Percentiles rank a stretch among this genome's conserved stretches.
Conservation (phyloP, 495 filamentous ascomycete species). For the Aspergillus sclerotiicarbonarius region DNA sequence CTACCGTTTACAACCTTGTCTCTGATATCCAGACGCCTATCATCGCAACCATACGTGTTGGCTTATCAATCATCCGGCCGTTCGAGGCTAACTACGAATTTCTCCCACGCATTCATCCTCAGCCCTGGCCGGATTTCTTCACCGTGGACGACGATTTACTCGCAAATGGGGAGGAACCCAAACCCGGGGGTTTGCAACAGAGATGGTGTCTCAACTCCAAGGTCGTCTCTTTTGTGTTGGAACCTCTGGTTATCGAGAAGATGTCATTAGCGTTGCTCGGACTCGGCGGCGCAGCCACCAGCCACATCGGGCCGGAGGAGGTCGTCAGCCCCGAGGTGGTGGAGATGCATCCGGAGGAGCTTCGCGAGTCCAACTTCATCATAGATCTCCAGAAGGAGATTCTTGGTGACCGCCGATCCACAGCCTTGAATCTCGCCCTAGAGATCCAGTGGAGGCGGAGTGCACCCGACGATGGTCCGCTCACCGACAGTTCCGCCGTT, state of each 20-base stretch:
- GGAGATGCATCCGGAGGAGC: constrained; percentile 58
- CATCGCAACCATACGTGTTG: constrained; percentile 62
- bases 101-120: constrained; percentile 68
- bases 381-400: constrained; percentile 68
- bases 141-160: constrained; percentile 43
- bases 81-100: constrained; percentile 90
- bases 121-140: constrained; percentile 86
- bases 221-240: constrained; percentile 71
- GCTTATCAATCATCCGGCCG: constrained; percentile 70
- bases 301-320: constrained; percentile 41
- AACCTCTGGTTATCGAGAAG: constrained; percentile 65
- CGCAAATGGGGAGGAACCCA: constrained; percentile 22
- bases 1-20: constrained; percentile 70
- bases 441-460: constrained; percentile 71
- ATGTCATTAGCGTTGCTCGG: constrained; percentile 56
- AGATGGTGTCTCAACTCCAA: constrained; percentile 73
- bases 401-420: constrained; percentile 75
- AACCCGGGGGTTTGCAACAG: constrained; percentile 67
- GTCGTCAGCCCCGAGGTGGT: constrained; percentile 30
- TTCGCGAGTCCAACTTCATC: constrained; percentile 67
- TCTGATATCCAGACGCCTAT: constrained; percentile 84
- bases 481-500: constrained; percentile 15
- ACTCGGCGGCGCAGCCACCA: constrained; percentile 53
- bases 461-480: constrained; percentile 14
- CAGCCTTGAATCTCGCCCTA: constrained; percentile 71